Conservation (phyloP, 2,329 filamentous ascomycete genomes). For the Penicillium sp. region DNA sequence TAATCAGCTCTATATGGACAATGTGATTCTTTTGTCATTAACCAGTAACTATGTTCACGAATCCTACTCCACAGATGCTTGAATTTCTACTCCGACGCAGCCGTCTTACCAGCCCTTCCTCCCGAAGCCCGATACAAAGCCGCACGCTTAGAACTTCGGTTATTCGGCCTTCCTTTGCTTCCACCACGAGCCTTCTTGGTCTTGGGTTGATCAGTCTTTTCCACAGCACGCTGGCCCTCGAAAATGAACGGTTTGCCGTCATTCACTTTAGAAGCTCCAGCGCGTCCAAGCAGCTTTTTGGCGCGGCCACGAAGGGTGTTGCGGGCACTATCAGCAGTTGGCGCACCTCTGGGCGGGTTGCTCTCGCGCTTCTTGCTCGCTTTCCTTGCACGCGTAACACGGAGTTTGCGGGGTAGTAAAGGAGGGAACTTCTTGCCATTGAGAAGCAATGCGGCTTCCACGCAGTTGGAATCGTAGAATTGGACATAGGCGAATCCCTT, state of each 20-base stretch:
- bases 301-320: conserved; percentile 39
- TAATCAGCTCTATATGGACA: background rate
- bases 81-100: background rate
- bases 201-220: conserved; percentile 27
- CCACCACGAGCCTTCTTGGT: conserved; percentile 38
- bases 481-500: conserved; percentile 98
- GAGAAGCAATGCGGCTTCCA: conserved; percentile 84
- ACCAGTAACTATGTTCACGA: background rate
- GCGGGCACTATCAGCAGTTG: conserved; percentile 22
- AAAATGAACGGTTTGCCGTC: conserved; percentile 37
- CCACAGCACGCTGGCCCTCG: conserved; percentile 41
- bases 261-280: conserved; percentile 36
- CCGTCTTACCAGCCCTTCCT: conserved; percentile 5
- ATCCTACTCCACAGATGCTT: background rate
- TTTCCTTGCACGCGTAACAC: conserved; percentile 82
- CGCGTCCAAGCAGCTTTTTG: conserved; percentile 34
- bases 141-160: conserved; percentile 39
- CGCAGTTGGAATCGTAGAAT: conserved; percentile 82
- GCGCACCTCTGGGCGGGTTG: conserved; percentile 17
- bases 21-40: background rate
- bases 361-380: conserved; percentile 43
- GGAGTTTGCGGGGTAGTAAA: conserved; percentile 81
- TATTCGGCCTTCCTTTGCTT: conserved; percentile 38
- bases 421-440: conserved; percentile 91
- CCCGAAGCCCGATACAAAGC: conserved; percentile 40